phyloP scores from a whole-genome alignment of 176 grass and related monocot species.

The Hsuehochloa calcarea region DNA sequence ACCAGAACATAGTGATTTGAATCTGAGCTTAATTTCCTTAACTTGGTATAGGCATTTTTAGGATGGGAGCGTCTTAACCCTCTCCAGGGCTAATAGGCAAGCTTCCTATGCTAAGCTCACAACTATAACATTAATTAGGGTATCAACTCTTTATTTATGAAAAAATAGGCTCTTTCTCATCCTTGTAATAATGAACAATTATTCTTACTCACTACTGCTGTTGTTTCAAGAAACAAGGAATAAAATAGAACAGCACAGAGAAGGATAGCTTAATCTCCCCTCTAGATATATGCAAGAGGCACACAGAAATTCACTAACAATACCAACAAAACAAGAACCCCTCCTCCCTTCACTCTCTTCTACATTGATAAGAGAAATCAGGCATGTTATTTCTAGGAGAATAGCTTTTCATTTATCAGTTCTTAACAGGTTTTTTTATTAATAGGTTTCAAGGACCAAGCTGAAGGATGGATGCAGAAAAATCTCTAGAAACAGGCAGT shows the following conservation, averaged over 20 bases:
- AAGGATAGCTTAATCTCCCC: background rate
- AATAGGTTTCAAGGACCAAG: constrained; percentile 58
- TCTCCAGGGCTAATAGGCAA: background rate
- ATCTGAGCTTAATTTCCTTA: background rate
- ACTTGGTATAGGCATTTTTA: background rate
- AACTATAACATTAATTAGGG: constrained; percentile 15
- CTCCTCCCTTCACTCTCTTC: background rate
- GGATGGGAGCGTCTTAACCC: background rate
- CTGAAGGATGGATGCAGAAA: constrained; percentile 30
- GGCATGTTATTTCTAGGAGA: constrained; percentile 34
- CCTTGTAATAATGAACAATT: background rate
- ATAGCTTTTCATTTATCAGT: constrained; percentile 8
- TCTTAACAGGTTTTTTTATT: constrained; percentile 31
- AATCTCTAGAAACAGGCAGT: constrained; percentile 22
- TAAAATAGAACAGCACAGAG: background rate
- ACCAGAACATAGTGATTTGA: background rate
- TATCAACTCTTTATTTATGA: background rate
- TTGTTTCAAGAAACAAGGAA: constrained; percentile 28
- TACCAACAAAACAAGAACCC: background rate
- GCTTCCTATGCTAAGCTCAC: background rate
- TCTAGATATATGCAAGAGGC: constrained; percentile 13
- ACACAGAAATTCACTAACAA: background rate
- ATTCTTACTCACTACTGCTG: background rate
- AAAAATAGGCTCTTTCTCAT: background rate
- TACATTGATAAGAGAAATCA: background rate